A percentile compares a stretch with the other conserved stretches of the same genome.
These are phyloP conservation scores for Fusarium subglutinans DNA, from an alignment of 2,329 filamentous ascomycete species.

Conservation along the genomic window DNA sequence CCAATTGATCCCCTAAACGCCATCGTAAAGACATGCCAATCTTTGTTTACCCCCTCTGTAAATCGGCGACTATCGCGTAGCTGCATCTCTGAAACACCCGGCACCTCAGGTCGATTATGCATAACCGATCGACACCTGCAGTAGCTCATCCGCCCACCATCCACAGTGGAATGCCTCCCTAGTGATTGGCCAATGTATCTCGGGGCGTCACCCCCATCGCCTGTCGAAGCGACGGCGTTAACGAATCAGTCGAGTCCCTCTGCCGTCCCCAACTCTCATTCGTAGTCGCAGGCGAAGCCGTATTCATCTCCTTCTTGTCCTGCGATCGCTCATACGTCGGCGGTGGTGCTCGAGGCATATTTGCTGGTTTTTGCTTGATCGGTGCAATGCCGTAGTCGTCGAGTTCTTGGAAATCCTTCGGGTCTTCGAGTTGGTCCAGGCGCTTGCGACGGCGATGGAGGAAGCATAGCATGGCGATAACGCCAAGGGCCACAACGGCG, in stretches of 20 bases:
- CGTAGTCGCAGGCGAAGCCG: not conserved
- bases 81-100: slow-evolving; percentile 10
- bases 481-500: slow-evolving; percentile 8
- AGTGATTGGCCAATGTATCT: slow-evolving; percentile 32
- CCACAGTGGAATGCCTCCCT: not conserved
- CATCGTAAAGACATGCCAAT: slow-evolving; percentile 16
- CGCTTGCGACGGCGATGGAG: slow-evolving; percentile 35
- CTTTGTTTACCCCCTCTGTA: not conserved
- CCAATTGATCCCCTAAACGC: slow-evolving; percentile 1
- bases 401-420: slow-evolving; percentile 39
- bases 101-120: not conserved
- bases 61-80: not conserved
- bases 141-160: slow-evolving; percentile 1
- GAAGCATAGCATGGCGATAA: slow-evolving; percentile 30
- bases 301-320: slow-evolving; percentile 3
- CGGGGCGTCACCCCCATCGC: slow-evolving; percentile 34
- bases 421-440: slow-evolving; percentile 34
- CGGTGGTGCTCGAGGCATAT: slow-evolving; percentile 32
- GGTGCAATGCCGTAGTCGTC: slow-evolving; percentile 41
- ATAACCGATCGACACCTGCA: slow-evolving; percentile 27
- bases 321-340: slow-evolving; percentile 18
- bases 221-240: slow-evolving; percentile 38
- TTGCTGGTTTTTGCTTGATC: not conserved
- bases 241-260: slow-evolving; percentile 35
- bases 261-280: slow-evolving; percentile 7